Percentiles rank a stretch among this genome's conserved stretches.
These are phyloP conservation scores for Cenchrus purpureus DNA, from an alignment of 176 grass and related monocot species.

Conservation along the genomic window DNA sequence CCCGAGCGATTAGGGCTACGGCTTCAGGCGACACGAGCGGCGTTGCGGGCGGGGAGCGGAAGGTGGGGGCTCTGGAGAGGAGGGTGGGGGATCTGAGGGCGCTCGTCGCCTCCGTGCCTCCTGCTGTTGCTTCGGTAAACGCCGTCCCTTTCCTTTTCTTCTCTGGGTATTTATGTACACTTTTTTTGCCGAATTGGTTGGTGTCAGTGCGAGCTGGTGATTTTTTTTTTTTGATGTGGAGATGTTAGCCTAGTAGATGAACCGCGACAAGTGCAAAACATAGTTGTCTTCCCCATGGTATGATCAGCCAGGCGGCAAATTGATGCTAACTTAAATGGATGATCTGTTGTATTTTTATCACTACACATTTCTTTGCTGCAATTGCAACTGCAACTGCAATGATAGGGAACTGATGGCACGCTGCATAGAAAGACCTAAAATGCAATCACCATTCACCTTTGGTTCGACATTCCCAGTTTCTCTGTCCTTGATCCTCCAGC, in stretches of 20 bases:
- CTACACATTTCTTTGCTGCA: not conserved
- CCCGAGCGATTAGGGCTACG: conserved; percentile 45
- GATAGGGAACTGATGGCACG: not conserved
- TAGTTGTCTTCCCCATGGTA: not conserved
- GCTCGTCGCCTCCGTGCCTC: conserved; percentile 40
- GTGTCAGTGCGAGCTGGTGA: not conserved
- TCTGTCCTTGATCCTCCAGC: not conserved
- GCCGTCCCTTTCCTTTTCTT: not conserved
- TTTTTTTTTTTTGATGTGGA: not conserved
- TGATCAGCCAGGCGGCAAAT: not conserved
- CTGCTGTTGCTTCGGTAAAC: conserved; percentile 47
- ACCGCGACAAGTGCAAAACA: not conserved
- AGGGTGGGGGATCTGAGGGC: conserved; percentile 51
- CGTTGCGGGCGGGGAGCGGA: conserved; percentile 14
- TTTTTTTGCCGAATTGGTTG: not conserved
- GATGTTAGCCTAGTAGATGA: not conserved
- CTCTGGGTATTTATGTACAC: not conserved
- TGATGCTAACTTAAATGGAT: not conserved
- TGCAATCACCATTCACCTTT: not conserved
- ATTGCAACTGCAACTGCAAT: not conserved
- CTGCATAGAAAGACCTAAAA: not conserved
- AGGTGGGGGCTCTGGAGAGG: conserved; percentile 36
- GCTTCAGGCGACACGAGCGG: conserved; percentile 35
- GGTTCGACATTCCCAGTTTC: not conserved
- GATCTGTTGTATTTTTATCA: not conserved